phyloP scores from a whole-genome alignment of 768 basidiomycete genomes.

The Amanita muscaria region DNA sequence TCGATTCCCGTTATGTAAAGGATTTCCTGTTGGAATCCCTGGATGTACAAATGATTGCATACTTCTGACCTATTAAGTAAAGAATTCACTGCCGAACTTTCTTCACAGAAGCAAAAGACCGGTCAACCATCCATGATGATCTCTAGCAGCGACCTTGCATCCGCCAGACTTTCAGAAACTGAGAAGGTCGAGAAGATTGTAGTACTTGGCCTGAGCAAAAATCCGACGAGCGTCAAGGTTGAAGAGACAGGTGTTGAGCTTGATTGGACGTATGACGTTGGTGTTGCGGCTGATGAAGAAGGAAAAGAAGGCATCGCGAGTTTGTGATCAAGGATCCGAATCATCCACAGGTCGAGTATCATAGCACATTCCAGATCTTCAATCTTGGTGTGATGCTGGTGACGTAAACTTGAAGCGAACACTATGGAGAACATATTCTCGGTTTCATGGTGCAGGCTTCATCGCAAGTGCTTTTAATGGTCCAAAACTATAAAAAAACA shows the following conservation, averaged over 20 bases:
- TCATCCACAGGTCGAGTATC: conserved; percentile 5
- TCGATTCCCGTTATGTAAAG: too few species aligned
- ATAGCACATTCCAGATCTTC: conserved; percentile 5
- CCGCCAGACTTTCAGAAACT: conserved; percentile 32
- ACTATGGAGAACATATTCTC: conserved; percentile 7
- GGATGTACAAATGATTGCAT: too few species aligned
- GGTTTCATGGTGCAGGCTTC: conserved; percentile 3
- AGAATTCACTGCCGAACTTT: conserved; percentile 53
- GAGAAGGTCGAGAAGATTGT: conserved; percentile 82
- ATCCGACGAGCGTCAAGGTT: conserved; percentile 54
- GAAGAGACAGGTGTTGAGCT: conserved; percentile 38
- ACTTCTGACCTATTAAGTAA: too few species aligned
- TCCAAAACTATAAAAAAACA: too few species aligned
- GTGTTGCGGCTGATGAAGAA: conserved; percentile 39
- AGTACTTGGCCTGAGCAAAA: conserved; percentile 57
- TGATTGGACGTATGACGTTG: conserved; percentile 60
- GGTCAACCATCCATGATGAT: conserved; percentile 28
- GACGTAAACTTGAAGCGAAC: conserved; percentile 1
- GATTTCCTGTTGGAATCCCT: too few species aligned
- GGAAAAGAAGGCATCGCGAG: conserved; percentile 47
- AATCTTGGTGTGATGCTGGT: not conserved
- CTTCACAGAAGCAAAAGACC: conserved; percentile 26
- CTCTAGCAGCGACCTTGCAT: conserved; percentile 48
- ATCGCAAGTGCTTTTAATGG: too few species aligned
- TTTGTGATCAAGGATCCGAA: conserved; percentile 68